These are phyloP conservation scores for Calocera viscosa DNA, from an alignment of 768 basidiomycete genomes.

Conservation along the genomic window DNA sequence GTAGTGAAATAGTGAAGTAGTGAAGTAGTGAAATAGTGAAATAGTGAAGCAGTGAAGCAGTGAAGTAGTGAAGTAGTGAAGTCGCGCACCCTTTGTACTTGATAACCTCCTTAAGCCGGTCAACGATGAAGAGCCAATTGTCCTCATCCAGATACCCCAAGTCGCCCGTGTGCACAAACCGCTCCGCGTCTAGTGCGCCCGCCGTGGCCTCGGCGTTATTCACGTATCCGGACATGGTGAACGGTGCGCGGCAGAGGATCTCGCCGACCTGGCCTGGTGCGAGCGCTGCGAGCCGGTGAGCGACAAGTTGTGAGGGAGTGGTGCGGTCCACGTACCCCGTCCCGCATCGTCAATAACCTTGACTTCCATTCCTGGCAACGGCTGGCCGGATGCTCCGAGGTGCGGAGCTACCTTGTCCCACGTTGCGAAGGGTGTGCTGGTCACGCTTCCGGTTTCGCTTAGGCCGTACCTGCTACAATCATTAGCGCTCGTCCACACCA, in stretches of 20 bases:
- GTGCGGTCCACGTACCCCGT: background rate
- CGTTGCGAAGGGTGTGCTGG: slow-evolving; percentile 12
- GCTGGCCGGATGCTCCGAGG: slow-evolving; percentile 14
- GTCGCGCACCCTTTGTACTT: slow-evolving; percentile 21
- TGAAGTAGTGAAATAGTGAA: too few relatives aligned
- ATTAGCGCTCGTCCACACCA: too few relatives aligned
- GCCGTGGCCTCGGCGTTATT: slow-evolving; percentile 19
- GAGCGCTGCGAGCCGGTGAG: background rate
- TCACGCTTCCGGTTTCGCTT: slow-evolving; percentile 19
- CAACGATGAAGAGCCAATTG: slow-evolving; percentile 10
- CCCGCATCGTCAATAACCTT: background rate
- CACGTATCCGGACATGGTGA: slow-evolving; percentile 20
- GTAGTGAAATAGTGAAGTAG: too few relatives aligned
- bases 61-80: too few relatives aligned
- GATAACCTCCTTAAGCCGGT: slow-evolving; percentile 22
- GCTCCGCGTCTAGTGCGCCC: slow-evolving; percentile 17
- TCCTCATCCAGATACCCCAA: slow-evolving; percentile 19
- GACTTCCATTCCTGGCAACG: slow-evolving; percentile 9
- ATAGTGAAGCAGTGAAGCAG: too few relatives aligned
- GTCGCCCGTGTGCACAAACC: slow-evolving; percentile 23
- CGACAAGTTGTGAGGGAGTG: background rate
- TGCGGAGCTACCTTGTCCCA: slow-evolving; percentile 18
- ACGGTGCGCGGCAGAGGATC: slow-evolving; percentile 17
- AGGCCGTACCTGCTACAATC: slow-evolving; percentile 16
- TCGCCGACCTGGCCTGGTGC: slow-evolving; percentile 18